phyloP scores from a whole-genome alignment of 2,329 filamentous ascomycete species.

The Aspergillus eucalypticola region DNA sequence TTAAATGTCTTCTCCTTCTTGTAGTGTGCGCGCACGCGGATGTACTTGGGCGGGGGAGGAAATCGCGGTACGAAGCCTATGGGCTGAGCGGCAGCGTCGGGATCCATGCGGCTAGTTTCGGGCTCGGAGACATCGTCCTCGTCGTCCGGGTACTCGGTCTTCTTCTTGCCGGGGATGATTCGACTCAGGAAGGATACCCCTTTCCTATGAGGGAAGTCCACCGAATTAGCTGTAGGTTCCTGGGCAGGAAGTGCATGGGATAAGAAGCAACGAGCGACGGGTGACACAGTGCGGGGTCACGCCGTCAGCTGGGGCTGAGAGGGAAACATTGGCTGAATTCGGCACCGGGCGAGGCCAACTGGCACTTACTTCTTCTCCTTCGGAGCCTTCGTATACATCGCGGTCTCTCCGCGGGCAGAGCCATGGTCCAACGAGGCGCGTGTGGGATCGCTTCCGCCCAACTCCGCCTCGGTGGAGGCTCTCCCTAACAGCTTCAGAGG shows the following conservation, averaged over 20 bases:
- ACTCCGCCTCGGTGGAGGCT: constrained; percentile 45
- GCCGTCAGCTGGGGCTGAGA: not conserved
- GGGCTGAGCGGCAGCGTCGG: constrained; percentile 74
- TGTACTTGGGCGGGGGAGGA: constrained; percentile 87
- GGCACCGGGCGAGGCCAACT: not conserved
- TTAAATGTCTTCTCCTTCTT: constrained; percentile 83
- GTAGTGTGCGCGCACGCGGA: constrained; percentile 77
- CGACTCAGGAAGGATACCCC: constrained; percentile 87
- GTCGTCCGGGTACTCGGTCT: constrained; percentile 54
- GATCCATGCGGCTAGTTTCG: constrained; percentile 72
- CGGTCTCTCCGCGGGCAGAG: constrained; percentile 33
- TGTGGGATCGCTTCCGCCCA: constrained; percentile 38
- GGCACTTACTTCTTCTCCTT: constrained; percentile 67
- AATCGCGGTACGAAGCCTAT: constrained; percentile 82
- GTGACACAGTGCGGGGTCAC: not conserved
- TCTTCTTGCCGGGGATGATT: constrained; percentile 75
- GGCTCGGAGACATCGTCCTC: constrained; percentile 68
- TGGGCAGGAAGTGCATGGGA: not conserved
- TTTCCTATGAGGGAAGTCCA: constrained; percentile 61
- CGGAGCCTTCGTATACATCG: constrained; percentile 34
- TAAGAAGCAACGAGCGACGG: constrained; percentile 5
- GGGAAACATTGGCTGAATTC: not conserved
- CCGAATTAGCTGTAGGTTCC: not conserved
- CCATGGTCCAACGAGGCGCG: constrained; percentile 31
- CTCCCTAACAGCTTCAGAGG: constrained; percentile 45